These are phyloP conservation scores for Coemansia umbellata DNA, from an alignment of 192 early-diverging fungal genomes.

Conservation along the genomic window DNA sequence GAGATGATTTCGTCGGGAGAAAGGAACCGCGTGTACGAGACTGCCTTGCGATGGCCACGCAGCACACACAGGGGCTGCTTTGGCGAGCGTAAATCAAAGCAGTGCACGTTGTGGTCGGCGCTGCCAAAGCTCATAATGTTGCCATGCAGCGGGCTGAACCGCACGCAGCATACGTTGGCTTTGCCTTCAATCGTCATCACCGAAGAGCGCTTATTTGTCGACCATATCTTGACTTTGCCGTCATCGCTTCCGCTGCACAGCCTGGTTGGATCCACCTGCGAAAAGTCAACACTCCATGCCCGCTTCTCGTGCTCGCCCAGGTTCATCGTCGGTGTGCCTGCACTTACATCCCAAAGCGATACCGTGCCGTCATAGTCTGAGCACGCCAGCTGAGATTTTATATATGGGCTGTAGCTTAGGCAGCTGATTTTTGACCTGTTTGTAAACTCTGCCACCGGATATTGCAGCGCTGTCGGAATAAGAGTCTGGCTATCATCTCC, in stretches of 20 bases:
- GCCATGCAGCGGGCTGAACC: slow-evolving; percentile 76
- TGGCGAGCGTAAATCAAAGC: slow-evolving; percentile 81
- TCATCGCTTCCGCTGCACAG: slow-evolving; percentile 93
- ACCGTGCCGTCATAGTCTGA: slow-evolving; percentile 93
- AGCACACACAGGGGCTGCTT: slow-evolving; percentile 67
- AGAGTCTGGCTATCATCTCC: slow-evolving; percentile 30
- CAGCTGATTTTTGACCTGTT: slow-evolving; percentile 90
- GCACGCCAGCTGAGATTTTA: slow-evolving; percentile 79
- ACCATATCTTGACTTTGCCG: slow-evolving; percentile 90
- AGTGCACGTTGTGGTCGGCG: slow-evolving; percentile 90
- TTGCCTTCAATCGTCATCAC: slow-evolving; percentile 78
- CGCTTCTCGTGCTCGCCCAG: slow-evolving; percentile 93
- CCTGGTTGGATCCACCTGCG: slow-evolving; percentile 66
- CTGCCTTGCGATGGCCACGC: slow-evolving; percentile 87
- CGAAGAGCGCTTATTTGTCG: slow-evolving; percentile 64
- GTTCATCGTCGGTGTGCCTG: slow-evolving; percentile 56
- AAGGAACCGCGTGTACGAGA: slow-evolving; percentile 90
- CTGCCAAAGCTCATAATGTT: slow-evolving; percentile 85
- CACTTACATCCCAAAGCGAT: slow-evolving; percentile 79
- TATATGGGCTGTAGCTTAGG: slow-evolving; percentile 84
- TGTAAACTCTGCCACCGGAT: slow-evolving; percentile 74
- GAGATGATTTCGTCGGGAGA: slow-evolving; percentile 77
- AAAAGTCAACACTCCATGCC: slow-evolving; percentile 90
- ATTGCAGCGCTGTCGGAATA: slow-evolving; percentile 56
- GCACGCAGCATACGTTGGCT: slow-evolving; percentile 91